Conservation (phyloP, 108 stramenopile species). For the Pseudonitzschia delicatissima region DNA sequence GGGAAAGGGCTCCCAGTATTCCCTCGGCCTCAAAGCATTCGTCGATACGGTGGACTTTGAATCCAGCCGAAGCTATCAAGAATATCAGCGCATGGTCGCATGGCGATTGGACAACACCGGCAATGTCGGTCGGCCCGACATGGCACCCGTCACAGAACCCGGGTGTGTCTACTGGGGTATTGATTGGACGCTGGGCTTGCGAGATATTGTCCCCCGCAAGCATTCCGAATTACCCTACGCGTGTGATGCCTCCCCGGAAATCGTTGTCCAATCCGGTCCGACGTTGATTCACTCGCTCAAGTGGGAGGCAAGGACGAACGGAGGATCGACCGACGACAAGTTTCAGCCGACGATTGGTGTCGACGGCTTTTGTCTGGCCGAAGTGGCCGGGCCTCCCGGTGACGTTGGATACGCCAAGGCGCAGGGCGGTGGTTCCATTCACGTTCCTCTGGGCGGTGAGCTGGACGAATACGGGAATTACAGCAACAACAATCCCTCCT, state of each 20-base stretch:
- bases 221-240: constrained; percentile 57
- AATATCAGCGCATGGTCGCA: constrained; percentile 51
- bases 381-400: constrained; percentile 76
- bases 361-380: constrained; percentile 47
- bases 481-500: background rate
- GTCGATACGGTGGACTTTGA: constrained; percentile 69
- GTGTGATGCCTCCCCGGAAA: constrained; percentile 69
- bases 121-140: constrained; percentile 34
- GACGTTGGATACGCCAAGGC: constrained; percentile 73
- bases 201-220: constrained; percentile 69
- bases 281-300: constrained; percentile 58
- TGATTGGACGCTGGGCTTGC: constrained; percentile 61
- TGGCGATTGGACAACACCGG: constrained; percentile 55
- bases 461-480: background rate
- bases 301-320: constrained; percentile 57
- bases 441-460: constrained; percentile 37
- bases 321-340: constrained; percentile 42
- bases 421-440: constrained; percentile 51
- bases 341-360: constrained; percentile 58
- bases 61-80: constrained; percentile 68
- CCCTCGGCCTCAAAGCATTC: constrained; percentile 43
- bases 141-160: constrained; percentile 24
- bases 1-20: constrained; percentile 42
- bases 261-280: constrained; percentile 59
- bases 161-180: constrained; percentile 42